Evolutionary conservation across 305 asterid species (phyloP).

Genomic region (Solanum hybrid): DNA sequence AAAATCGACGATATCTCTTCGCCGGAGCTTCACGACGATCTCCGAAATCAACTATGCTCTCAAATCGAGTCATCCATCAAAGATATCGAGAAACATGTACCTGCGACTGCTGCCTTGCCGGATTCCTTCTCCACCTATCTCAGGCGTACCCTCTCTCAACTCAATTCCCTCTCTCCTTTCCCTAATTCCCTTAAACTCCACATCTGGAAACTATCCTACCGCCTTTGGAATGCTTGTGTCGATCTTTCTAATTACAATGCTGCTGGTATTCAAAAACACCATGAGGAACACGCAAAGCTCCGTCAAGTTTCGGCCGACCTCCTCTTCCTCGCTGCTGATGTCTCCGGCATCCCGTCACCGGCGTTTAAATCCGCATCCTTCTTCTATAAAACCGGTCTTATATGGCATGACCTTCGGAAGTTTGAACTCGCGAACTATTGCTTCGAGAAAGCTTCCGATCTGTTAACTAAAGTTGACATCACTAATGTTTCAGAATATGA

Average conservation of each 20-base stretch:
- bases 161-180: conserved; percentile 54
- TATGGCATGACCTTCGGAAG: conserved; percentile 61
- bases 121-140: conserved; percentile 58
- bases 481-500: conserved; percentile 36
- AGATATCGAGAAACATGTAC: conserved; percentile 44
- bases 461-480: conserved; percentile 46
- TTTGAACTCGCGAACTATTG: conserved; percentile 66
- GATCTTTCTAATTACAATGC: conserved; percentile 57
- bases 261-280: conserved; percentile 16
- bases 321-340: conserved; percentile 52
- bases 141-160: conserved; percentile 34
- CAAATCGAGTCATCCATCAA: conserved; percentile 59
- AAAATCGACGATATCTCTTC: conserved; percentile 68
- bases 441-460: conserved; percentile 87
- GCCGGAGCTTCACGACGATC: conserved; percentile 45
- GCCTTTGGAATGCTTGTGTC: conserved; percentile 90
- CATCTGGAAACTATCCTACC: conserved; percentile 87
- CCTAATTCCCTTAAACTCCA: conserved; percentile 55
- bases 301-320: conserved; percentile 81
- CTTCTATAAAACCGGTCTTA: conserved; percentile 70
- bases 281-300: conserved; percentile 70
- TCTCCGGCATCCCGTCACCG: conserved; percentile 71
- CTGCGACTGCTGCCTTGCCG: conserved; percentile 40
- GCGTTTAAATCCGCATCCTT: conserved; percentile 61
- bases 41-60: conserved; percentile 34